A percentile compares a stretch with the other conserved stretches of the same genome.
Conservation (phyloP, 306 rosid genomes). For the Trifolium subterraneum region DNA sequence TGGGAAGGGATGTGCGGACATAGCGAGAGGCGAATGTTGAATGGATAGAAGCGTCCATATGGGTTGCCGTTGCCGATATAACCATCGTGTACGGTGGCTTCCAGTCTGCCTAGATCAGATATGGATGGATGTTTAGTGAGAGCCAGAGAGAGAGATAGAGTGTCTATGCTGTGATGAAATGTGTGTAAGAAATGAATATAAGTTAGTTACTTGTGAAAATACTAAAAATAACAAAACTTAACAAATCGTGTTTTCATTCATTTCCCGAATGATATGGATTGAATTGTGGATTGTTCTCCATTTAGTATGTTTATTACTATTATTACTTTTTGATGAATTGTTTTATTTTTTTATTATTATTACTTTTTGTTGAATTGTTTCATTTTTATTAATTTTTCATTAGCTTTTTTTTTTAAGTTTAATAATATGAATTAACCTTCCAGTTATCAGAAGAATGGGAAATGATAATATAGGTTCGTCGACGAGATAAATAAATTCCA, state of each 20-base stretch:
- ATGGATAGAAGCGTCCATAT: constrained; percentile 8
- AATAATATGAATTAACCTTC: no score
- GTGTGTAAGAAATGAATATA: not conserved
- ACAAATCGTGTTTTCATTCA: not conserved
- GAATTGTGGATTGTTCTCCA: not conserved
- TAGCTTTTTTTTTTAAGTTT: not conserved
- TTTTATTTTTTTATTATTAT: no score
- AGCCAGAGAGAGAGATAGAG: not conserved
- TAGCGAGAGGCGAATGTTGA: constrained; percentile 68
- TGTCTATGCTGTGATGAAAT: not conserved
- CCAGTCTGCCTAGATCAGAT: not conserved
- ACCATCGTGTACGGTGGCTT: not conserved
- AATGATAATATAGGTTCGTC: no score
- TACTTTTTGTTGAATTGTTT: not conserved
- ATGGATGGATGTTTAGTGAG: not conserved
- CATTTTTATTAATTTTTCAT: not conserved
- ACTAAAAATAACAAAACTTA: not conserved
- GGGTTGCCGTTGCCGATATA: not conserved
- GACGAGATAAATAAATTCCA: no score
- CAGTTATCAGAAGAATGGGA: no score
- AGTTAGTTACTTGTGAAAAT: not conserved
- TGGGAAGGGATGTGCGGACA: constrained; percentile 77
- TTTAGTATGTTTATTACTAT: no score
- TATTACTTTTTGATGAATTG: not conserved
- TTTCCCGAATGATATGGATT: not conserved